Conservation (phyloP, 352 stramenopile genomes). For the Pythium oligandrum region DNA sequence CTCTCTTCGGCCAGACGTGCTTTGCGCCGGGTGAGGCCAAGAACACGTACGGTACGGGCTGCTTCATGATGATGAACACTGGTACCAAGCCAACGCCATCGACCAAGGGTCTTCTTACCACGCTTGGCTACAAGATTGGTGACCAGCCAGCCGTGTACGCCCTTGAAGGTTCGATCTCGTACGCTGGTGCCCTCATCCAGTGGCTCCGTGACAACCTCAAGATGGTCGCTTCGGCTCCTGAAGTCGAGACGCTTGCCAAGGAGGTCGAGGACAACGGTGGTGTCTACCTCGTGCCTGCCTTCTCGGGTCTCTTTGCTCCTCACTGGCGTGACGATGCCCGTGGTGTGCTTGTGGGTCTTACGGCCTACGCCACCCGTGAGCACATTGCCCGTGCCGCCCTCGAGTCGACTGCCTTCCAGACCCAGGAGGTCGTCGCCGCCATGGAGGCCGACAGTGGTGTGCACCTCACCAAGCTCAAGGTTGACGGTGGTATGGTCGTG, state of each 20-base stretch:
- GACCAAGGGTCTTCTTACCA: constrained; percentile 95
- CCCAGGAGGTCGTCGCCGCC: constrained; percentile 90
- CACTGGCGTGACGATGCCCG: constrained; percentile 96
- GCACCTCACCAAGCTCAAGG: constrained; percentile 89
- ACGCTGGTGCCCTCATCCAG: constrained; percentile 95
- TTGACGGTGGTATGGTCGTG: constrained; percentile 97
- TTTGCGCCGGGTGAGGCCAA: constrained; percentile 95
- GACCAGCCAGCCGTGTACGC: constrained; percentile 91
- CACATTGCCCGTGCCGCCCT: constrained; percentile 96
- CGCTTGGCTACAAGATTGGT: constrained; percentile 82
- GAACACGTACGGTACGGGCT: constrained; percentile 98
- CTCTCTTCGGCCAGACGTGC: constrained; percentile 96
- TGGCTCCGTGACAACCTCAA: constrained; percentile 98
- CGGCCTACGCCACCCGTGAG: constrained; percentile 91
- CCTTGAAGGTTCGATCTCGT: constrained; percentile 96
- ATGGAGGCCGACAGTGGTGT: constrained; percentile 93
- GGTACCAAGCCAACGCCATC: constrained; percentile 83
- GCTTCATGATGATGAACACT: constrained; percentile 99
- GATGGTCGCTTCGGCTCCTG: constrained; percentile 87
- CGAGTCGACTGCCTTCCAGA: constrained; percentile 96
- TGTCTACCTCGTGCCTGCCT: constrained; percentile 98
- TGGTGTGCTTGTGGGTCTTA: constrained; percentile 95
- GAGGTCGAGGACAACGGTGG: constrained; percentile 92
- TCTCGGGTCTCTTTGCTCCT: constrained; percentile 96
- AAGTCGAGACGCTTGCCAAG: constrained; percentile 88